phyloP scores from a whole-genome alignment of 345 rosid species.

The Murraya koenigii region DNA sequence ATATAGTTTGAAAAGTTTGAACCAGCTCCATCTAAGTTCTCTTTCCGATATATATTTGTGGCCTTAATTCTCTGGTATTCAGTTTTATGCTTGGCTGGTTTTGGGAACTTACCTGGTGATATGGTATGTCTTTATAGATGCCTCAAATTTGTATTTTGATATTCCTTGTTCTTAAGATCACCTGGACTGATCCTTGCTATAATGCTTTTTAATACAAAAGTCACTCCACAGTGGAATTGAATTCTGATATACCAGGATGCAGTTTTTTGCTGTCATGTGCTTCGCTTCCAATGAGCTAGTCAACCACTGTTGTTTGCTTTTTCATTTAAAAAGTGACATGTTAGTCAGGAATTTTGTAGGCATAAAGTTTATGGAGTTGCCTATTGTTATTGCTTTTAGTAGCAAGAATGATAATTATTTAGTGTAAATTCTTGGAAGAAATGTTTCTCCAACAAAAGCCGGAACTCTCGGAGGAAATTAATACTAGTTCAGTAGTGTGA shows the following conservation, averaged over 20 bases:
- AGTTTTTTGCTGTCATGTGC: background rate
- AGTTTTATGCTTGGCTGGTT: constrained; percentile 94
- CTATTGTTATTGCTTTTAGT: background rate
- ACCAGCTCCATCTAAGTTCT: background rate
- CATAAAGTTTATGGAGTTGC: background rate
- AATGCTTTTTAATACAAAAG: background rate
- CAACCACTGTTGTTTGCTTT: background rate
- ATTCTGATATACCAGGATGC: background rate
- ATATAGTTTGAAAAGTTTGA: background rate
- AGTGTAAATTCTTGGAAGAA: too few species aligned
- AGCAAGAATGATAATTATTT: background rate
- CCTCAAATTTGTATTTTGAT: constrained; percentile 1
- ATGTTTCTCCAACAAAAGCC: too few species aligned
- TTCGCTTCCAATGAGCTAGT: background rate
- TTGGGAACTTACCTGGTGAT: constrained; percentile 97
- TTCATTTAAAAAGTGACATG: background rate
- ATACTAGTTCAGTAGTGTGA: background rate
- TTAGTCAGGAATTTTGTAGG: background rate
- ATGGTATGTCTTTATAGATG: constrained; percentile 50
- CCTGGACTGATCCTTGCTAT: background rate
- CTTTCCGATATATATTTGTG: constrained; percentile 11
- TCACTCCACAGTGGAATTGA: background rate
- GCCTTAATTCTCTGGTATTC: constrained; percentile 39
- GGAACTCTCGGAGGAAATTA: too few species aligned
- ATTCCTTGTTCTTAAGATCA: background rate